Percentiles rank a stretch among this genome's conserved stretches.
Conservation (phyloP, 1,284 basidiomycete species). For the Rhodotorula sp. region DNA sequence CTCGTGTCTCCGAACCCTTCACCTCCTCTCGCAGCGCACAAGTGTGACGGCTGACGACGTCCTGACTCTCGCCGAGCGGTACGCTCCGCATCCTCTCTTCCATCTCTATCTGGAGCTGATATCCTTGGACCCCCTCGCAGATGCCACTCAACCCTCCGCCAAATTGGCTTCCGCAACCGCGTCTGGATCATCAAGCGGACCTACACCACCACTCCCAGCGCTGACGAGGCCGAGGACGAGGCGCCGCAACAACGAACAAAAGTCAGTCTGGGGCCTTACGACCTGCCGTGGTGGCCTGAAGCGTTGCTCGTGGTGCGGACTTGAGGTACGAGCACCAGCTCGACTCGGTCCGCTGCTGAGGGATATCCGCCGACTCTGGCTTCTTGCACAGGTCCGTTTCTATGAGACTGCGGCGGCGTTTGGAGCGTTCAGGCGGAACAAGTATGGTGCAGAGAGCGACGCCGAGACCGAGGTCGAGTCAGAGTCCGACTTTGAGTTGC, state of each 20-base stretch:
- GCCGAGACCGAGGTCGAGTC: slow-evolving; percentile 21
- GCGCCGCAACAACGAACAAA: slow-evolving; percentile 5
- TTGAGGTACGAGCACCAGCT: slow-evolving; percentile 3
- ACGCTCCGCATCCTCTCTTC: background rate
- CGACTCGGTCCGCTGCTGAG: background rate
- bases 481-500: background rate
- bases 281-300: slow-evolving; percentile 38
- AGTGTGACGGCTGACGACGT: slow-evolving; percentile 22
- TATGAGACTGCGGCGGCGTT: slow-evolving; percentile 37
- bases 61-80: slow-evolving; percentile 26
- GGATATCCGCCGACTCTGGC: no score
- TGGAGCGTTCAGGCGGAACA: slow-evolving; percentile 33
- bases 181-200: slow-evolving; percentile 36
- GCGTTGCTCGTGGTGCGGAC: slow-evolving; percentile 38
- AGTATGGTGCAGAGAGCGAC: slow-evolving; percentile 38
- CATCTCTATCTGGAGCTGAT: no score
- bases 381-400: slow-evolving; percentile 10
- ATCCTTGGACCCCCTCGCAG: background rate
- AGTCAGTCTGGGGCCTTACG: slow-evolving; percentile 32
- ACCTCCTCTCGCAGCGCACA: slow-evolving; percentile 30
- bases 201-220: background rate
- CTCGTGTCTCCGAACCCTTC: slow-evolving; percentile 17
- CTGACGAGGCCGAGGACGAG: background rate
- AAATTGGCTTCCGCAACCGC: slow-evolving; percentile 40
- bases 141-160: slow-evolving; percentile 24